A percentile compares a stretch with the other conserved stretches of the same genome.
These are phyloP conservation scores for Crucibulum laeve DNA, from an alignment of 768 basidiomycete genomes.

Conservation along the genomic window DNA sequence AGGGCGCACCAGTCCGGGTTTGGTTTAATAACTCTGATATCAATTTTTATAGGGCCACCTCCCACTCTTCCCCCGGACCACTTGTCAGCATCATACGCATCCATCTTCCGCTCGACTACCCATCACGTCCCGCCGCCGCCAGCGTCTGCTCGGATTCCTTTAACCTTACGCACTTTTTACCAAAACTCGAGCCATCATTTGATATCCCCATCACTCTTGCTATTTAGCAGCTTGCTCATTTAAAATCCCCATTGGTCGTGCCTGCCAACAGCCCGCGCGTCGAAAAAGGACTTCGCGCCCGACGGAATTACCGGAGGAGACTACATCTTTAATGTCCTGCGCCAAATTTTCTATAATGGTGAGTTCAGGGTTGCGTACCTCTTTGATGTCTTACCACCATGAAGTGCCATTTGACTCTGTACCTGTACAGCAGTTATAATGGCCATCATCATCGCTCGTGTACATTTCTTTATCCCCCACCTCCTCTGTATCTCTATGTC, in stretches of 20 bases:
- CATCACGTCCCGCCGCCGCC: background rate
- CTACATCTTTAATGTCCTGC: slow-evolving; percentile 22
- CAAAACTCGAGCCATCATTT: background rate
- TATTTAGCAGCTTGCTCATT: background rate
- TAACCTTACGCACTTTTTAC: background rate
- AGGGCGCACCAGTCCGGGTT: background rate
- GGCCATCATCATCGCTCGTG: background rate
- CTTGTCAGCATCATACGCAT: background rate
- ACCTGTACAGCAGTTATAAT: no score
- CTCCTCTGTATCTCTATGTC: slow-evolving; percentile 4
- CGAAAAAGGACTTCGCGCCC: slow-evolving; percentile 14
- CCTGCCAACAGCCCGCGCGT: slow-evolving; percentile 11
- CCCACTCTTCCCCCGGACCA: background rate
- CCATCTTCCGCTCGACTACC: no score
- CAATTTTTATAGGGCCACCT: no score
- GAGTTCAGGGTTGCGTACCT: slow-evolving; percentile 13
- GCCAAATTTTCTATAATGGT: slow-evolving; percentile 31
- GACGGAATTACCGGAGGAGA: slow-evolving; percentile 11
- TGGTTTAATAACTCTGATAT: background rate
- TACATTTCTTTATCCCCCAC: background rate
- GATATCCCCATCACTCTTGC: slow-evolving; percentile 2
- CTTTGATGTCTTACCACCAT: background rate
- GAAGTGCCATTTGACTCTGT: no score
- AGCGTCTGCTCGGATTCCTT: background rate
- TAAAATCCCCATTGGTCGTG: slow-evolving; percentile 16